phyloP scores from a whole-genome alignment of 805 yeast genomes.

The Candida sithepensis region DNA sequence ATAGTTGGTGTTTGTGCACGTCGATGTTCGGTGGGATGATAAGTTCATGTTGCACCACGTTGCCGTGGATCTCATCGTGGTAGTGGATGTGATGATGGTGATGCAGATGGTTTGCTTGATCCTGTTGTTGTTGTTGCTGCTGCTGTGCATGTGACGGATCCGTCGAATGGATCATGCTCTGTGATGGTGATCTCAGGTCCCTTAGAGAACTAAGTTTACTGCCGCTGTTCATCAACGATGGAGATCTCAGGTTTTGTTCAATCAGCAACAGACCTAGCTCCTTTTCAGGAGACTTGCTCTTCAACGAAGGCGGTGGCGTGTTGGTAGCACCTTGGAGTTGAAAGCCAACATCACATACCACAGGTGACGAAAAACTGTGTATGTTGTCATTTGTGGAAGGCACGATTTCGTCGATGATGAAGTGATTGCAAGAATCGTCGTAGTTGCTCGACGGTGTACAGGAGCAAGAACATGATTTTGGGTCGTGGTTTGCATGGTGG shows the following conservation, averaged over 20 bases:
- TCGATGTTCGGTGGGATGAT: conserved; percentile 22
- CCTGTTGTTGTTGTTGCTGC: neutral
- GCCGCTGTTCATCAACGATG: neutral
- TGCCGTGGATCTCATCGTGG: conserved; percentile 26
- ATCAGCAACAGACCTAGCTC: neutral
- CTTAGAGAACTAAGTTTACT: neutral
- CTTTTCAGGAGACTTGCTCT: neutral
- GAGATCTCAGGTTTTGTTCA: neutral
- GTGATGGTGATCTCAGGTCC: neutral
- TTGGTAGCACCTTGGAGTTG: neutral
- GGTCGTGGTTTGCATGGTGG: neutral
- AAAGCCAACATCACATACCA: neutral
- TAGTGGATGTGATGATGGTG: conserved; percentile 31
- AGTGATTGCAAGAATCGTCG: neutral
- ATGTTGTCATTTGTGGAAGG: neutral
- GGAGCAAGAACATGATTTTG: neutral
- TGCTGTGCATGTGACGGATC: no score
- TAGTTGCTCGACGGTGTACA: neutral
- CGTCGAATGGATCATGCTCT: no score
- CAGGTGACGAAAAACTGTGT: neutral
- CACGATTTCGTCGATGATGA: neutral
- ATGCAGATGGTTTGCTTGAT: neutral
- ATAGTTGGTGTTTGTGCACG: conserved; percentile 7
- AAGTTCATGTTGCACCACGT: conserved; percentile 24
- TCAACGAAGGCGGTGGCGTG: neutral